These are phyloP conservation scores for Murraya koenigii DNA, from an alignment of 345 rosid species.

Conservation along the genomic window DNA sequence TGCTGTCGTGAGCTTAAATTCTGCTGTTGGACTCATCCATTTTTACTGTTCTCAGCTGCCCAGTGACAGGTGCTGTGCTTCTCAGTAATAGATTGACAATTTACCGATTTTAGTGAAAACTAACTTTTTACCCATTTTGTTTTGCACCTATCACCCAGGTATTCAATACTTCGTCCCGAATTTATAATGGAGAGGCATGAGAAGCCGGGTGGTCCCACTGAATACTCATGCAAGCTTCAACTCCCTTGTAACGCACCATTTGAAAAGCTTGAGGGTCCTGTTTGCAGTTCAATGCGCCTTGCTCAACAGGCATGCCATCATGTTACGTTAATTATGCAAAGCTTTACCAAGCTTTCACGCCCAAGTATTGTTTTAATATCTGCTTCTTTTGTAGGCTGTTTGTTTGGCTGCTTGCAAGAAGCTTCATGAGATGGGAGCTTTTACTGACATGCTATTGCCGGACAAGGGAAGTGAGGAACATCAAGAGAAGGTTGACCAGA, in stretches of 20 bases:
- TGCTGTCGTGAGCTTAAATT: constrained; percentile 94
- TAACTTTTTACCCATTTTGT: constrained; percentile 6
- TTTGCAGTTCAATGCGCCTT: constrained; percentile 88
- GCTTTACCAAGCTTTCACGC: constrained; percentile 2
- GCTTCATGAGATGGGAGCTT: constrained; percentile 99
- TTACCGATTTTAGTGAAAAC: constrained; percentile 9
- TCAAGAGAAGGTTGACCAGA: constrained; percentile 68
- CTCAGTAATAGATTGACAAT: not conserved
- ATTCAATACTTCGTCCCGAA: constrained; percentile 95
- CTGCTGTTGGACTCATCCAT: constrained; percentile 93
- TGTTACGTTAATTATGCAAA: constrained; percentile 7
- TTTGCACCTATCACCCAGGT: constrained; percentile 41
- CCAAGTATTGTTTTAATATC: constrained; percentile 17
- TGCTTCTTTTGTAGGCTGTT: constrained; percentile 66
- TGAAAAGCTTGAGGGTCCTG: constrained; percentile 94
- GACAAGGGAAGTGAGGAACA: constrained; percentile 98
- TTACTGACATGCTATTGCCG: constrained; percentile 97
- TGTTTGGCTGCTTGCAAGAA: constrained; percentile 99
- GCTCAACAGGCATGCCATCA: constrained; percentile 76
- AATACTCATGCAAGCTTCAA: constrained; percentile 96
- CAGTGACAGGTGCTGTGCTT: constrained; percentile 70
- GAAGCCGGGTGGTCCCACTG: constrained; percentile 83
- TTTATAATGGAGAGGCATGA: constrained; percentile 89
- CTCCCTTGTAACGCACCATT: constrained; percentile 98
- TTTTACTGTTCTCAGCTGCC: constrained; percentile 98